These are phyloP conservation scores for Trypanosomatidae sp. DNA, from an alignment of 208 protist genomes.

Conservation along the genomic window DNA sequence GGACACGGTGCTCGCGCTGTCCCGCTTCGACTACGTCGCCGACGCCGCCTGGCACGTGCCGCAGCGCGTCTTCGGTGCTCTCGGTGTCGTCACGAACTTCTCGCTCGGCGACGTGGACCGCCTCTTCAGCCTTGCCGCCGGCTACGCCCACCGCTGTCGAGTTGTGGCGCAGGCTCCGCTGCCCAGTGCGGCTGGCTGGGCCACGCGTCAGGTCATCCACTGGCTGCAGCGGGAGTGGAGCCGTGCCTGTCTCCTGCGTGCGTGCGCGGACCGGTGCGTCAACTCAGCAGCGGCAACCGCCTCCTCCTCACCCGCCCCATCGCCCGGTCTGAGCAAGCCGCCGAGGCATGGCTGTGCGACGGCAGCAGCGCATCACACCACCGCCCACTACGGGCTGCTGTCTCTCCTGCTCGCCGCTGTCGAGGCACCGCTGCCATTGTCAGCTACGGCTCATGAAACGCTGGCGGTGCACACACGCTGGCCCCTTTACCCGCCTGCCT, in stretches of 20 bases:
- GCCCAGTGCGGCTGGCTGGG: constrained; percentile 18
- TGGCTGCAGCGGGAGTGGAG: constrained; percentile 15
- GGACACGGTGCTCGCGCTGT: constrained; percentile 41
- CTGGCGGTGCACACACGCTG: constrained; percentile 21
- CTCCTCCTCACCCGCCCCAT: no score
- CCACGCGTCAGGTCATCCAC: constrained; percentile 18
- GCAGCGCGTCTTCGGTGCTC: constrained; percentile 33
- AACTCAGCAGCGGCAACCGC: no score
- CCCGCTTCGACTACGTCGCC: constrained; percentile 45
- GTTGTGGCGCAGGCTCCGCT: constrained; percentile 14
- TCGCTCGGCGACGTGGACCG: constrained; percentile 38
- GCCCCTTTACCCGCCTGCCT: no score
- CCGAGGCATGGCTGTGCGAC: no score
- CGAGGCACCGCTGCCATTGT: no score
- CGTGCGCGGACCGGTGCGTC: no score
- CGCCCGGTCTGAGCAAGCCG: neutral
- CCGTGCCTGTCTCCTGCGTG: constrained; percentile 10
- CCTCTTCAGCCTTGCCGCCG: constrained; percentile 13
- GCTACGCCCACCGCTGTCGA: constrained; percentile 10
- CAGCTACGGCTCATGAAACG: no score
- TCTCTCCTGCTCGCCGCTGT: neutral
- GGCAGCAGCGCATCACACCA: constrained; percentile 17
- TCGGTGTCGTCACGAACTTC: constrained; percentile 42
- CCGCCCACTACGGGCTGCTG: constrained; percentile 9
- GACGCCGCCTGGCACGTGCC: constrained; percentile 37